A percentile compares a stretch with the other conserved stretches of the same genome.
Conservation (phyloP, 2,329 filamentous ascomycete species). For the Metarhizium anisopliae region DNA sequence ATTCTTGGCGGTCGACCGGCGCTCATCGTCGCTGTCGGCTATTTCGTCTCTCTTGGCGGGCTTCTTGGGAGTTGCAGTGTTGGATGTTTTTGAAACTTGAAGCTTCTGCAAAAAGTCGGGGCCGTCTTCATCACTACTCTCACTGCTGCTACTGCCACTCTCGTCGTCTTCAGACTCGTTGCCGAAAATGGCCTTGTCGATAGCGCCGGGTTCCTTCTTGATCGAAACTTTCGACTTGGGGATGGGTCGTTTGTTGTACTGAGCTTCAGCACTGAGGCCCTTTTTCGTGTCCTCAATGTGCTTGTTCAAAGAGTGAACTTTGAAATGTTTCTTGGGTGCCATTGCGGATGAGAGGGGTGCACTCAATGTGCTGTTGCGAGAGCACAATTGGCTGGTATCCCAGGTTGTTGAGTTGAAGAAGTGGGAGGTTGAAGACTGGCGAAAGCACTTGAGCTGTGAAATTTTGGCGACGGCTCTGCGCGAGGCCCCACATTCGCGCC, state of each 20-base stretch:
- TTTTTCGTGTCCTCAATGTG: slow-evolving; percentile 30
- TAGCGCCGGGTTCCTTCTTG: slow-evolving; percentile 19
- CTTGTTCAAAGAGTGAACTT: slow-evolving; percentile 27
- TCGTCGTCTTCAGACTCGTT: slow-evolving; percentile 20
- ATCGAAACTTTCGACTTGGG: slow-evolving; percentile 16
- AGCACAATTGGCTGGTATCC: background rate
- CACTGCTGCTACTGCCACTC: slow-evolving; percentile 24
- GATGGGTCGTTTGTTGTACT: slow-evolving; percentile 21
- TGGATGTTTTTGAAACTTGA: slow-evolving; percentile 7
- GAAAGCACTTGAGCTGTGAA: slow-evolving; percentile 3
- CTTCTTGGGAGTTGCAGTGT: slow-evolving; percentile 13
- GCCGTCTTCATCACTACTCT: slow-evolving; percentile 23
- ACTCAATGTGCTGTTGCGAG: background rate
- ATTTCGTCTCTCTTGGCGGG: slow-evolving; percentile 29
- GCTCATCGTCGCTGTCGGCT: slow-evolving; percentile 33
- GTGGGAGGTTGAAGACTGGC: slow-evolving; percentile 6
- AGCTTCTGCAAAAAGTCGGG: slow-evolving; percentile 25
- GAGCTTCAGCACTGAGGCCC: slow-evolving; percentile 21
- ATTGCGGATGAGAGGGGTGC: slow-evolving; percentile 16
- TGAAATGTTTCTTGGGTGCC: slow-evolving; percentile 26
- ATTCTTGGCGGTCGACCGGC: slow-evolving; percentile 18
- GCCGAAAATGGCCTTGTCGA: slow-evolving; percentile 19
- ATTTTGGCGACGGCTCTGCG: slow-evolving; percentile 3
- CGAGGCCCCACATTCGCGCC: slow-evolving; percentile 4
- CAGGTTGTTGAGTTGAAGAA: background rate